Base-by-base conservation (phyloP, 2,329 filamentous ascomycete species). In the Neodidymelliopsis sp. region DNA sequence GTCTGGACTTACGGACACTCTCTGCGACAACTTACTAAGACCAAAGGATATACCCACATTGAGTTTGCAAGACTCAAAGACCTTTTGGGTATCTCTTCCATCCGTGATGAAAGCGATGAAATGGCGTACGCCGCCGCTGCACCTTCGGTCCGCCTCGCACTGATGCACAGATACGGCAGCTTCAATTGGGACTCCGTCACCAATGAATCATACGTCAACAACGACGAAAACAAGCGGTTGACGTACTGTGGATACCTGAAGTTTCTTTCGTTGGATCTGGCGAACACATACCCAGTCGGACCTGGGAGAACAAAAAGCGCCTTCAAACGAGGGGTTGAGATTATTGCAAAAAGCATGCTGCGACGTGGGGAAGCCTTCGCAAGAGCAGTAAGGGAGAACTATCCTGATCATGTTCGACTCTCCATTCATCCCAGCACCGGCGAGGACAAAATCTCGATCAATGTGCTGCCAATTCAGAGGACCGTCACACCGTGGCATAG, bases 1-100 rank as follows among this genome's bases (percentile, higher is more conserved):
- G 74, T 75, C 1, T 78, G 74, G 74, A 60, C 65, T 59, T 77
- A 43, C 63, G 68, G 52, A 6, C 37, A 55, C 24, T 25, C 19
- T 15, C 29, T 59, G 4, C 53, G 58, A n/a, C 30, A 24, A 12
- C 34, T 60, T n/a, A 48, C 55, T 22, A 40, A 40, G 19, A 35
- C 39, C 1, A 45, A 53, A 24, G 34, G 40, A 7, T 62, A 51
- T 31, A 29, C 37, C 62, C 35, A 60, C 35, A 49, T 61, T n/a
- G 43, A 57, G n/a, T 59, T 61, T 31, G 41, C 53, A 2, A 39
- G 49, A 25, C 40, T 60, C 12, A 57, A 55, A 9, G 55, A 59
- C 11, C 40, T 61, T 2, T 34, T 56, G 23, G 47, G 45, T n/a
- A 33, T 55, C 20, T 35, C 45, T 20, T 36, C 47, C 23, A 16